Evolutionary conservation across 1,284 basidiomycete species (phyloP), one percentile per base, ranked within the genome.

Genomic region (Apiotrichum porosum): DNA sequence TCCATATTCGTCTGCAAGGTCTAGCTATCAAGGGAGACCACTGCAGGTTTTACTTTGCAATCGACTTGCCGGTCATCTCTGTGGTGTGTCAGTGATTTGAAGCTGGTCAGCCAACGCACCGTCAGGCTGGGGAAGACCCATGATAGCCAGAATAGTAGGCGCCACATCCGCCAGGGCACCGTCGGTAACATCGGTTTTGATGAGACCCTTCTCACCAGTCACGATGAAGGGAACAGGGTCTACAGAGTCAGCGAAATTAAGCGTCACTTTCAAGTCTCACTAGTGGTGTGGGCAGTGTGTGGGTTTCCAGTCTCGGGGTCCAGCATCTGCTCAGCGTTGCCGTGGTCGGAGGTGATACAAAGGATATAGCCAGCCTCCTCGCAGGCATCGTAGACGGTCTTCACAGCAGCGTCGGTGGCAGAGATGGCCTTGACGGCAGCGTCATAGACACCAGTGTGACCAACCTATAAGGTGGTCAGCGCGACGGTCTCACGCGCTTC

Each of bases 321-420:
- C 55, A 84, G 76, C 90, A 94, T 94, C 76, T 92, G 87, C 54
- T 71, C 70, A 37, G 71, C 89, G 66, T 93, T 92, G 15, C 89
- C 89, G 68, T 92, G 89, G 69, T 93, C 89, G n/a, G 90, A 83
- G 6, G 90, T 93, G 71, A 94, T 78, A 60, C 87, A 77, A 28
- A 94, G 77, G 31, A 90, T 79, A 70, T 91, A 93, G 35, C 88
- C 88, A 13, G 85, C 83, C 62, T 85, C 80, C 65, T 89, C 75
- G 63, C 86, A 88, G 3, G 89, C 88, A 49, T 86, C 80, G 75
- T 86, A 88, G 52, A 92, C 81, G 12, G 84, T 87, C 51, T 83
- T 85, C 45, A 93, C 89, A 3, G 89, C 90, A 55, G 79, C 79
- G 72, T 94, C 90, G 2, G 90, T 92, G 18, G 83, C 81, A 1